Conservation (phyloP, 495 filamentous ascomycete species). For the Terfezia boudieri region DNA sequence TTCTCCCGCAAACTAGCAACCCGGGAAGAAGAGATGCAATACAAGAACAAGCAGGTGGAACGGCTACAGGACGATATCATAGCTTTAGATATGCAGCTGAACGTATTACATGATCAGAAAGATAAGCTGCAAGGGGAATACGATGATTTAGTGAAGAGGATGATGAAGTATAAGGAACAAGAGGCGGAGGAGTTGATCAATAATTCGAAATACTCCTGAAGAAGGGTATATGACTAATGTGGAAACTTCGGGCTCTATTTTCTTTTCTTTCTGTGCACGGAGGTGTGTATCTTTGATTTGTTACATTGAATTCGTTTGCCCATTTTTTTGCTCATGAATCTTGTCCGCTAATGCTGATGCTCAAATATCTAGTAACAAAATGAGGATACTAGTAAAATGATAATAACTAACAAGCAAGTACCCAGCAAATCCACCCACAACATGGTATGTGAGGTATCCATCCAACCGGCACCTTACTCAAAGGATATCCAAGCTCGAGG, state of each 20-base stretch:
- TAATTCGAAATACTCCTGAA: background rate
- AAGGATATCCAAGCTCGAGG: no score
- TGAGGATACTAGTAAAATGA: background rate
- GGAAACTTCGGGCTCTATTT: no score
- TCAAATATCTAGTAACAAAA: no score
- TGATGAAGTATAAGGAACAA: conserved; percentile 66
- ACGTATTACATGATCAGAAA: conserved; percentile 53
- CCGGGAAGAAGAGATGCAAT: conserved; percentile 61
- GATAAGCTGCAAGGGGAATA: conserved; percentile 59
- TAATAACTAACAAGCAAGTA: no score
- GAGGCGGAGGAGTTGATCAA: conserved; percentile 76
- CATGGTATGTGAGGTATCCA: no score
- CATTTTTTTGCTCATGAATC: conserved; percentile 2
- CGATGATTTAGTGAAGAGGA: conserved; percentile 65
- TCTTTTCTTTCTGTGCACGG: no score
- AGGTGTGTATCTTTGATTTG: no score
- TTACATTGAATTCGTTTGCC: no score
- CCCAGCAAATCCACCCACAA: no score
- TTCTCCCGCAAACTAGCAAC: conserved; percentile 46
- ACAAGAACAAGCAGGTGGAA: conserved; percentile 61
- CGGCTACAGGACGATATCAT: conserved; percentile 82
- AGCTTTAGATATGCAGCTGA: conserved; percentile 63
- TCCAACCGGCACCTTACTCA: no score
- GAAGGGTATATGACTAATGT: background rate
- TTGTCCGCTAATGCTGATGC: no score